phyloP scores from a whole-genome alignment of 148 eudicot species.

The Amaranthus hypochondriacus region DNA sequence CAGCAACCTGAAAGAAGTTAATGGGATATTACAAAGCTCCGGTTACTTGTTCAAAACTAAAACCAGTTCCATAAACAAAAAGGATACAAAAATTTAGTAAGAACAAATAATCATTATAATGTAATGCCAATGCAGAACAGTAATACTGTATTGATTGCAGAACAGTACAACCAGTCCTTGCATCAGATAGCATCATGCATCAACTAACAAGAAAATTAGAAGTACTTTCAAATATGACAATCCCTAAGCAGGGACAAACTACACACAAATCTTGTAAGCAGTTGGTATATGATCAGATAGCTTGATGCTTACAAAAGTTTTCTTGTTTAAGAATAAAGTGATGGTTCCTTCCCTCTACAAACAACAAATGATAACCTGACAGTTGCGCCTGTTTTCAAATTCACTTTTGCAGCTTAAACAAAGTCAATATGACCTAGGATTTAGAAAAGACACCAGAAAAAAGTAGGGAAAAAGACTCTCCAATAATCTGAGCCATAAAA shows the following conservation, averaged over 20 bases:
- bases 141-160: neutral
- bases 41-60: neutral
- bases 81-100: neutral
- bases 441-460: neutral
- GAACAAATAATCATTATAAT: too few relatives aligned
- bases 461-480: neutral
- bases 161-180: neutral
- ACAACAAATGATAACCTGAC: neutral
- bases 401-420: too few relatives aligned
- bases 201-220: neutral
- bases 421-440: neutral
- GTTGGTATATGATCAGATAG: neutral
- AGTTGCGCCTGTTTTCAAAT: neutral
- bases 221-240: neutral
- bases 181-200: neutral
- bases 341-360: neutral
- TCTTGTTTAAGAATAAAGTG: neutral
- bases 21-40: neutral
- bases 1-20: slow-evolving; percentile 66
- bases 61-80: neutral
- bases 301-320: neutral
- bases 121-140: too few relatives aligned
- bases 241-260: neutral
- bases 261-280: neutral
- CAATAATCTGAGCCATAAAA: too few relatives aligned